Evolutionary conservation across 2,329 filamentous ascomycete species (phyloP).

Genomic region (Aspergillus pseudotamarii): DNA sequence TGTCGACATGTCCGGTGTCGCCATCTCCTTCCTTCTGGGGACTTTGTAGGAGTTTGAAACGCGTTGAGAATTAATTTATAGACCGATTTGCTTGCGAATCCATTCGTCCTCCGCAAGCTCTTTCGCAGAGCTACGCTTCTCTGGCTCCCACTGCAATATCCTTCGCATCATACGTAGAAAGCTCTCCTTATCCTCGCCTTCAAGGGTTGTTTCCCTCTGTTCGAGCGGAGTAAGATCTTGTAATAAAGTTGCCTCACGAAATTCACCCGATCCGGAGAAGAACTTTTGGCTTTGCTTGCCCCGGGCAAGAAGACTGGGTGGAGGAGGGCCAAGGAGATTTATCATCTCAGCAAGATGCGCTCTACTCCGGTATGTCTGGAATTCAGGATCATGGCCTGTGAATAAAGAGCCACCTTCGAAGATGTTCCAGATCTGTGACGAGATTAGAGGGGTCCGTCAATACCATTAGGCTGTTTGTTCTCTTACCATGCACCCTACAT

Average conservation of each 20-base stretch:
- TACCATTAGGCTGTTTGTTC: background rate
- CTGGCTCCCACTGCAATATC: conserved; percentile 42
- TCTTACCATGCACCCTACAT: conserved; percentile 54
- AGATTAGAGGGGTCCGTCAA: background rate
- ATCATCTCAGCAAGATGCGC: conserved; percentile 56
- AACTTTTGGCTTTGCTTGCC: conserved; percentile 40
- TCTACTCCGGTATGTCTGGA: conserved; percentile 44
- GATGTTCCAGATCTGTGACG: conserved; percentile 51
- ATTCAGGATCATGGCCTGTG: conserved; percentile 42
- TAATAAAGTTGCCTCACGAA: too few species aligned
- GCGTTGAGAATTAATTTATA: too few species aligned
- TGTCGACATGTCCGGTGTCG: too few species aligned
- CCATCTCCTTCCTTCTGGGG: too few species aligned
- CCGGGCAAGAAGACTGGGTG: conserved; percentile 36
- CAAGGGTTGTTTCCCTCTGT: conserved; percentile 40
- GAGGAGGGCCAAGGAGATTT: conserved; percentile 49
- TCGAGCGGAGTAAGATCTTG: conserved; percentile 30
- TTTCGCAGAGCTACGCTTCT: conserved; percentile 32
- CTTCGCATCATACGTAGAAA: conserved; percentile 39
- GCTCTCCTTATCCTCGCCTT: conserved; percentile 33
- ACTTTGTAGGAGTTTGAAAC: too few species aligned
- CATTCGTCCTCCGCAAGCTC: conserved; percentile 34
- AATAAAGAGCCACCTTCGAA: conserved; percentile 53
- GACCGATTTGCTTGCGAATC: conserved; percentile 13
- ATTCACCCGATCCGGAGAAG: conserved; percentile 31